Base-by-base conservation (phyloP, 2,329 filamentous ascomycete species). In the Emmonsia crescens region DNA sequence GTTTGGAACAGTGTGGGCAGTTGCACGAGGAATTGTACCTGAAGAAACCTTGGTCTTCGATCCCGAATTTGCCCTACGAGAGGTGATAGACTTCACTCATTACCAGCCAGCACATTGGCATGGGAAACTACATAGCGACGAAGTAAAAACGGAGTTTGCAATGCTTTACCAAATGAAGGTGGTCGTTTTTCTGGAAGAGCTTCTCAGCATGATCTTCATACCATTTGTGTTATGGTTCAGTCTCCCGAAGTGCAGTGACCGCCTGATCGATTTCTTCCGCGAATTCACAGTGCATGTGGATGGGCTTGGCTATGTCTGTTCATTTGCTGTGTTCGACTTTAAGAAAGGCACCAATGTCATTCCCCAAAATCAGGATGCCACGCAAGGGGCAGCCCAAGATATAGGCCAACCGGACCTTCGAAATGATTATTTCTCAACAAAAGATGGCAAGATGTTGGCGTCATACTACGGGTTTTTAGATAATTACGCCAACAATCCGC, bases 241-340 rank as follows among this genome's bases (percentile, higher is more conserved):
- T 64, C 81, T 97, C 40, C 91, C 92, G 0, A 88, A 86, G 67
- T 95, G 89, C 73, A 93, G 89, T 72, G 93, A 97, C 67, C 89
- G 92, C 63, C 88, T 99, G 65, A 87, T 97, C 62, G 94, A 99
- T 75, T 99, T 99, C 75, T 97, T 99, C 79, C 87, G 94, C 46
- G 94, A 99, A 72, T 96, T 97, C 68, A 97, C 94, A 0, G 86
- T 99, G 27, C 92, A 99, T 68, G 93, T 99, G 19, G 94, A 99
- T 70, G 94, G 94, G 0, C 82, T 99, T 42, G 94, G 94, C 27
- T 93, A 96, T 66, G 91, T 97, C 12, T 99, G 94, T 75, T 96
- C 93, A 0, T 97, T 96, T 76, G 94, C 94, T 2, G 91, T 96
- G 42, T 99, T 99, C 69, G 90, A 96, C 65, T 97, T 97, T 77